Conservation (phyloP, 2,329 filamentous ascomycete species). For the Bretziella fagacearum region DNA sequence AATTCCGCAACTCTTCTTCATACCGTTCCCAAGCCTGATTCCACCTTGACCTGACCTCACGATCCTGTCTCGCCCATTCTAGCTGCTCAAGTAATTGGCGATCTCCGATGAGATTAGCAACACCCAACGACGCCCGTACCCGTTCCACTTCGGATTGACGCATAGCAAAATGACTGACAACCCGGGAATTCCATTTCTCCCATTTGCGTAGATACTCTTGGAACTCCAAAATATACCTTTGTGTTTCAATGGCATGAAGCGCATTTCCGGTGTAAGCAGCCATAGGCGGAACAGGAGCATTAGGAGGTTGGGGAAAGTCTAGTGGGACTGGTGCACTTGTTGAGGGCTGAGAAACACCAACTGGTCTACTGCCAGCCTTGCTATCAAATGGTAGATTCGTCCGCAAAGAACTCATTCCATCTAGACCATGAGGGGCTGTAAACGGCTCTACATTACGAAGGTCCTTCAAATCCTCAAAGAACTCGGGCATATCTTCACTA, state of each 20-base stretch:
- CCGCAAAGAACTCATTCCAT: conserved; percentile 28
- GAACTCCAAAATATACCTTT: conserved; percentile 6
- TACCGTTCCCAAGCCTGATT: conserved; percentile 41
- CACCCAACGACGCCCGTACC: conserved; percentile 29
- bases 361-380: conserved; percentile 28
- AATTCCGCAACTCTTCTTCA: conserved; percentile 39
- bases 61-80: conserved; percentile 45
- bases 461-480: conserved; percentile 36
- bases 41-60: conserved; percentile 45
- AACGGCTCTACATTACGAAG: conserved; percentile 41
- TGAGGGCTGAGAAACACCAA: conserved; percentile 18
- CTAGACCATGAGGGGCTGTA: conserved; percentile 32
- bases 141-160: conserved; percentile 30
- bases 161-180: conserved; percentile 39
- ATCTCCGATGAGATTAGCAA: conserved; percentile 27
- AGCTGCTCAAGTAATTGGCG: conserved; percentile 33
- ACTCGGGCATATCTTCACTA: conserved; percentile 40
- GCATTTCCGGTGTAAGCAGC: background rate
- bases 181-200: conserved; percentile 28
- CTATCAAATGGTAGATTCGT: conserved; percentile 41
- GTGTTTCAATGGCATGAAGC: background rate
- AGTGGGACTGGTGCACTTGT: conserved; percentile 24
- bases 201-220: conserved; percentile 17
- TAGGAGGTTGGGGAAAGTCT: conserved; percentile 32
- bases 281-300: conserved; percentile 28